Base-by-base conservation (phyloP, 2,329 filamentous ascomycete genomes). In the Beauveria medogensis region DNA sequence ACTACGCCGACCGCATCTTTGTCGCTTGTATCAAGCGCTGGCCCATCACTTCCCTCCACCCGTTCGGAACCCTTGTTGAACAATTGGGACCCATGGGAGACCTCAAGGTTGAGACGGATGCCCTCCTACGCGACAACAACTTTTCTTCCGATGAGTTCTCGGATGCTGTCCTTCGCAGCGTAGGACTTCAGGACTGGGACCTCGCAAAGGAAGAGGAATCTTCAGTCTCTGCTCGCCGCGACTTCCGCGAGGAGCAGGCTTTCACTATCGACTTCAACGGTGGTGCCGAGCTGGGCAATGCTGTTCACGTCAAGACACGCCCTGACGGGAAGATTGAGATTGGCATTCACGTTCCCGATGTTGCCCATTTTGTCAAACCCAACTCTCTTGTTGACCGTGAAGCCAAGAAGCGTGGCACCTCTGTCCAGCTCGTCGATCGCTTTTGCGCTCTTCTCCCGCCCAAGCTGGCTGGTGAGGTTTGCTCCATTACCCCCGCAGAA, bases 1-100 rank as follows among this genome's bases (percentile, higher is more conserved):
- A 97, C 34, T 99, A 97, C 69, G 92, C 93, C 61, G 95, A 96
- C 76, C 89, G 92, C 69, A 99, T 99, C 69, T 99, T 99, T 67
- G 94, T 99, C 67, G 94, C 94, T 53, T 97, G 92, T 78, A 99
- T 99, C 77, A 99, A 99, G 83, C 87, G 94, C 71, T 99, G 94
- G 94, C 94, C 94, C 65, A 99, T 99, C 70, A 99, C 94, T 30
- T 99, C 94, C n/a, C 85, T 99, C 60, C 94, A 99, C 77, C 94
- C 94, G 37, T 99, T 99, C 70, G 94, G 94, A 72, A 99, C 94
- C 9, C 86, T 99, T 52, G 92, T 97, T 59, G 94, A 99, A 77
- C 91, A 96, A 76, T 87, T 99, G 59, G 94, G 94, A 64, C 91
- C 91, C 73, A 97, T 97, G 90, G 94, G 94, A 66, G 92, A 99